A percentile compares a stretch with the other conserved stretches of the same genome.
Evolutionary conservation across 768 basidiomycete genomes (phyloP).

Genomic region (Mycena olivaceomarginata): DNA sequence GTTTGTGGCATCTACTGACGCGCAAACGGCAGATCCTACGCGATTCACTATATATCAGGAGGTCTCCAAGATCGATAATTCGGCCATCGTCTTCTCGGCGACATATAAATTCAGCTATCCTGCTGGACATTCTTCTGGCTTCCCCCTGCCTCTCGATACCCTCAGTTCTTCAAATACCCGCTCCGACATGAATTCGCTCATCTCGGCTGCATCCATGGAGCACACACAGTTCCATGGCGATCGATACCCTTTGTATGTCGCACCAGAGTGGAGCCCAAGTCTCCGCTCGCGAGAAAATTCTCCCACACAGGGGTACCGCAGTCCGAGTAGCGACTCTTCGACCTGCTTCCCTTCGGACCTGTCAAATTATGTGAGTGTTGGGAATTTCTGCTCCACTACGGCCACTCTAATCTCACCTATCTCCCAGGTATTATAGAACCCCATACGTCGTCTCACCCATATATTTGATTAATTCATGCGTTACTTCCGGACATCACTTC

Average conservation of each 20-base stretch:
- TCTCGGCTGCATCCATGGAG: constrained; percentile 20
- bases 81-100: constrained; percentile 70
- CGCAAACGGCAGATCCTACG: constrained; percentile 59
- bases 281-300: constrained; percentile 31
- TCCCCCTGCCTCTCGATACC: neutral
- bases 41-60: constrained; percentile 76
- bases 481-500: neutral
- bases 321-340: constrained; percentile 44
- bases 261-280: constrained; percentile 19
- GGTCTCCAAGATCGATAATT: constrained; percentile 63
- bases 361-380: constrained; percentile 57
- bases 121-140: neutral
- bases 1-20: constrained; percentile 21
- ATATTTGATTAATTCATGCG: too few relatives aligned
- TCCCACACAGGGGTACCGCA: constrained; percentile 39
- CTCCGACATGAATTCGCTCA: constrained; percentile 10
- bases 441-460: neutral
- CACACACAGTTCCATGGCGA: constrained; percentile 5
- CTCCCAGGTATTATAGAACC: constrained; percentile 39
- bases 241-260: constrained; percentile 31
- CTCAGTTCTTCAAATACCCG: constrained; percentile 27
- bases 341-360: constrained; percentile 54
- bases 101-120: constrained; percentile 74
- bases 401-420: constrained; percentile 29
- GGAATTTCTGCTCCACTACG: constrained; percentile 25